Evolutionary conservation across 768 basidiomycete genomes (phyloP).

Genomic region (Boletus pseudopeckii): DNA sequence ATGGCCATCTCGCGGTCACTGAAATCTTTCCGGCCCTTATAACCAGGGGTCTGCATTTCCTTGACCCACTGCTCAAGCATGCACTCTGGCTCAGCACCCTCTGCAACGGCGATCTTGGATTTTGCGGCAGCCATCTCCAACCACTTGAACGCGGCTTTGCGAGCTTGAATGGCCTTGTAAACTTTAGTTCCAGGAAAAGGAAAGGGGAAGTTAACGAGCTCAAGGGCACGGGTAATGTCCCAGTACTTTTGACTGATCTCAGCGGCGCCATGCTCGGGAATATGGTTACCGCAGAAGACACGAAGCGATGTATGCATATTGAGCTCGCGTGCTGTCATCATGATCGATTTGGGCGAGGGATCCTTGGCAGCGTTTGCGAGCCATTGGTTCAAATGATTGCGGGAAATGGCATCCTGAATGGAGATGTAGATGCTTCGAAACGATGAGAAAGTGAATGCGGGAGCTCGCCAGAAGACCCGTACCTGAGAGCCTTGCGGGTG

Average conservation of each 20-base stretch:
- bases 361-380: slow-evolving; percentile 51
- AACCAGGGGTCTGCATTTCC: slow-evolving; percentile 57
- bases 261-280: slow-evolving; percentile 70
- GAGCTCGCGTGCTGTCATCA: slow-evolving; percentile 88
- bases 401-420: slow-evolving; percentile 80
- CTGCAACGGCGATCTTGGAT: slow-evolving; percentile 80
- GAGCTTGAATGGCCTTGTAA: slow-evolving; percentile 87
- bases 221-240: slow-evolving; percentile 90
- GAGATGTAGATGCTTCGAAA: slow-evolving; percentile 68
- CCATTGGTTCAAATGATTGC: slow-evolving; percentile 75
- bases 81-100: slow-evolving; percentile 78
- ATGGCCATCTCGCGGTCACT: slow-evolving; percentile 94
- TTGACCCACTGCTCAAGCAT: slow-evolving; percentile 92
- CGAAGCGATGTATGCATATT: slow-evolving; percentile 98
- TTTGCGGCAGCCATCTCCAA: slow-evolving; percentile 73
- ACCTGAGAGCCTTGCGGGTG: slow-evolving; percentile 92
- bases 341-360: slow-evolving; percentile 55
- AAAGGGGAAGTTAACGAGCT: slow-evolving; percentile 98
- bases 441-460: neutral
- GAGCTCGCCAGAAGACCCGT: slow-evolving; percentile 19
- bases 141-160: slow-evolving; percentile 81
- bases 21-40: slow-evolving; percentile 83
- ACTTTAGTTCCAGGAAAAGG: slow-evolving; percentile 95
- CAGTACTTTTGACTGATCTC: slow-evolving; percentile 95
- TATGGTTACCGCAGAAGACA: slow-evolving; percentile 92